A percentile compares a stretch with the other conserved stretches of the same genome.
phyloP scores from a whole-genome alignment of 352 stramenopile genomes.

The Sclerospora graminicola region DNA sequence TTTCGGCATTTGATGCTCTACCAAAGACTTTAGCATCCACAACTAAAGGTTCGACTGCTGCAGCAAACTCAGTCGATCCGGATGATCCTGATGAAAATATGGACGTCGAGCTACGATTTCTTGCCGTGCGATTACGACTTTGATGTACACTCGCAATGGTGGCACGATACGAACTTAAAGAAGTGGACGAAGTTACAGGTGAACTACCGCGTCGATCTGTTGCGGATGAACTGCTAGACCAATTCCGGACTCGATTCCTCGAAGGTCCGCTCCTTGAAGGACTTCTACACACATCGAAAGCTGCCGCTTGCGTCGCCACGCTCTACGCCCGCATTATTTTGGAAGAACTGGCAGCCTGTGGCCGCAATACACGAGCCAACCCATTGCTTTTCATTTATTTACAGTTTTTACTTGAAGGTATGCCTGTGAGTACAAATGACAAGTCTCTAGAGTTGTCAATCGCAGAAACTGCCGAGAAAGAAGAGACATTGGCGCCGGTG shows the following conservation, averaged over 20 bases:
- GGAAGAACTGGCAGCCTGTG: constrained; percentile 68
- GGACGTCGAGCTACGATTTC: constrained; percentile 37
- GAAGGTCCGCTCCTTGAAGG: constrained; percentile 54
- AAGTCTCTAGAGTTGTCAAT: neutral
- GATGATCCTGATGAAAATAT: constrained; percentile 54
- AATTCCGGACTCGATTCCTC: constrained; percentile 66
- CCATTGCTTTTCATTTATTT: constrained; percentile 68
- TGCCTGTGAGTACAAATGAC: neutral
- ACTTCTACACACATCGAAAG: constrained; percentile 62
- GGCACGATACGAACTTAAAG: constrained; percentile 52
- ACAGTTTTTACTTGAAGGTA: constrained; percentile 61
- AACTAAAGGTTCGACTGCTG: constrained; percentile 11
- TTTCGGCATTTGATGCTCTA: constrained; percentile 68
- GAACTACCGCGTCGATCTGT: constrained; percentile 44
- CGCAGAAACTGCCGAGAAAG: constrained; percentile 2
- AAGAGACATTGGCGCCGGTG: neutral
- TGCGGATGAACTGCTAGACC: constrained; percentile 56
- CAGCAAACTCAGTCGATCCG: constrained; percentile 10
- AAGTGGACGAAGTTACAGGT: constrained; percentile 32
- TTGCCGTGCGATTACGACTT: constrained; percentile 66
- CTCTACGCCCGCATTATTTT: constrained; percentile 72
- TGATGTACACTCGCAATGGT: constrained; percentile 81
- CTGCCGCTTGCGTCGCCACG: constrained; percentile 44
- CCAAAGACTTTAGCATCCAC: constrained; percentile 49
- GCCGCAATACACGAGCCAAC: constrained; percentile 56